Percentiles rank a stretch among this genome's conserved stretches.
phyloP scores from a whole-genome alignment of 2,329 filamentous ascomycete species.

The Aspergillus sp. region DNA sequence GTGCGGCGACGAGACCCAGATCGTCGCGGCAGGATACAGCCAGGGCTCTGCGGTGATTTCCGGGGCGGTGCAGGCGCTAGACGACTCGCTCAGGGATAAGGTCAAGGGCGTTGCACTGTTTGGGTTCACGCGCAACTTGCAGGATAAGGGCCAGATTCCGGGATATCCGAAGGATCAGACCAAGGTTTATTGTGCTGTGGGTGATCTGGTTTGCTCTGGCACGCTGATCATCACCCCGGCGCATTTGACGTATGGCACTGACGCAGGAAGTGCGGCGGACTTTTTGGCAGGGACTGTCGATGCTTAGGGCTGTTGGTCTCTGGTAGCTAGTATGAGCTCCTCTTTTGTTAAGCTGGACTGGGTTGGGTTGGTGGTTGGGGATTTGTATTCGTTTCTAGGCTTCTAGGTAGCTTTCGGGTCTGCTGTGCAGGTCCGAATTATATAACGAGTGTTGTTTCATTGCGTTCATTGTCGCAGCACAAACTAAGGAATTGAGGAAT shows the following conservation, averaged over 20 bases:
- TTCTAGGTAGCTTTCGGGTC: too few relatives aligned
- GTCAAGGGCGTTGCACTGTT: constrained; percentile 46
- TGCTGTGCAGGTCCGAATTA: too few relatives aligned
- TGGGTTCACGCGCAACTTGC: constrained; percentile 30
- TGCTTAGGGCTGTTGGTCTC: too few relatives aligned
- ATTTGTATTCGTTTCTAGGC: too few relatives aligned
- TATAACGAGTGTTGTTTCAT: too few relatives aligned
- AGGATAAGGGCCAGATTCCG: constrained; percentile 18
- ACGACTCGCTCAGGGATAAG: constrained; percentile 19
- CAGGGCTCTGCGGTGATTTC: constrained; percentile 49
- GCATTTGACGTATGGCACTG: constrained; percentile 17
- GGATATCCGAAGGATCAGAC: constrained; percentile 18
- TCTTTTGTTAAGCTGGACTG: too few relatives aligned
- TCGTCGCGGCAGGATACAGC: constrained; percentile 46
- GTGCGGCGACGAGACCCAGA: constrained; percentile 44
- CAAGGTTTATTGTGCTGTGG: constrained; percentile 19
- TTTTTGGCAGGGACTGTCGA: constrained; percentile 10
- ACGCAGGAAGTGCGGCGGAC: constrained; percentile 13
- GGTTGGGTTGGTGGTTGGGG: too few relatives aligned
- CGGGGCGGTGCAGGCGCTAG: constrained; percentile 38
- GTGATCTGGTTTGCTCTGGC: constrained; percentile 18
- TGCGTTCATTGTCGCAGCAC: too few relatives aligned
- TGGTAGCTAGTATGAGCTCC: too few relatives aligned
- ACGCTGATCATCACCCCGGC: constrained; percentile 17
- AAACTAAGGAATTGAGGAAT: too few relatives aligned